phyloP scores from a whole-genome alignment of 164 flowering plant genomes.

The Liquidambar formosana region DNA sequence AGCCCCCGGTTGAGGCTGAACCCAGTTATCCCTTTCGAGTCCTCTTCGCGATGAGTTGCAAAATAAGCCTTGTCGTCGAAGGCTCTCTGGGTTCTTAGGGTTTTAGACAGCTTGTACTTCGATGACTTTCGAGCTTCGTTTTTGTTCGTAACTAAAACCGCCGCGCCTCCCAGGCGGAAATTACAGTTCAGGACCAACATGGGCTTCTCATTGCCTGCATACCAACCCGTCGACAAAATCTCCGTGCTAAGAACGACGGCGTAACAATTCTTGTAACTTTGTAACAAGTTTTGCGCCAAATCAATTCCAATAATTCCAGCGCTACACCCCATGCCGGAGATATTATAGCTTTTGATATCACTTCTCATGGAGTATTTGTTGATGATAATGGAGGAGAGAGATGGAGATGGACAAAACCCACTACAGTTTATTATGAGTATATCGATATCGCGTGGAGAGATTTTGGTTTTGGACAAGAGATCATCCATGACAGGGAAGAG shows the following conservation, averaged over 20 bases:
- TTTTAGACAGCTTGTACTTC: conserved; percentile 37
- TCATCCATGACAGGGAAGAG: conserved; percentile 64
- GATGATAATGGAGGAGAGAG: conserved; percentile 58
- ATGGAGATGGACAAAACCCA: conserved; percentile 68
- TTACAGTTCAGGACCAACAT: conserved; percentile 62
- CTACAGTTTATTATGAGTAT: conserved; percentile 68
- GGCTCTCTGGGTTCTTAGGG: conserved; percentile 47
- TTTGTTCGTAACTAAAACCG: conserved; percentile 48
- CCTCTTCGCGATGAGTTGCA: conserved; percentile 56
- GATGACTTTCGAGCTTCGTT: conserved; percentile 23
- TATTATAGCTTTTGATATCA: conserved; percentile 57
- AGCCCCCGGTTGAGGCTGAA: conserved; percentile 41
- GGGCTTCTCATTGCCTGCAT: conserved; percentile 51
- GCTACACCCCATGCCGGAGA: conserved; percentile 88
- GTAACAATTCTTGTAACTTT: conserved; percentile 32
- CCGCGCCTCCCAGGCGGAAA: conserved; percentile 75
- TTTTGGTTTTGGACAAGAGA: conserved; percentile 53
- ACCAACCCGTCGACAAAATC: conserved; percentile 71
- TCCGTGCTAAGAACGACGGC: conserved; percentile 74
- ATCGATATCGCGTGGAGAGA: conserved; percentile 50
- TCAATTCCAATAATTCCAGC: conserved; percentile 56
- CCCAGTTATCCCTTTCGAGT: conserved; percentile 59
- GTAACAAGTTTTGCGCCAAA: conserved; percentile 46
- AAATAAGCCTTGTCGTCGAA: conserved; percentile 47
- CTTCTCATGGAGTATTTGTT: conserved; percentile 54